Percentiles rank a stretch among this genome's conserved stretches.
These are phyloP conservation scores for Agroathelia rolfsii DNA, from an alignment of 1,284 basidiomycete genomes.

Conservation along the genomic window DNA sequence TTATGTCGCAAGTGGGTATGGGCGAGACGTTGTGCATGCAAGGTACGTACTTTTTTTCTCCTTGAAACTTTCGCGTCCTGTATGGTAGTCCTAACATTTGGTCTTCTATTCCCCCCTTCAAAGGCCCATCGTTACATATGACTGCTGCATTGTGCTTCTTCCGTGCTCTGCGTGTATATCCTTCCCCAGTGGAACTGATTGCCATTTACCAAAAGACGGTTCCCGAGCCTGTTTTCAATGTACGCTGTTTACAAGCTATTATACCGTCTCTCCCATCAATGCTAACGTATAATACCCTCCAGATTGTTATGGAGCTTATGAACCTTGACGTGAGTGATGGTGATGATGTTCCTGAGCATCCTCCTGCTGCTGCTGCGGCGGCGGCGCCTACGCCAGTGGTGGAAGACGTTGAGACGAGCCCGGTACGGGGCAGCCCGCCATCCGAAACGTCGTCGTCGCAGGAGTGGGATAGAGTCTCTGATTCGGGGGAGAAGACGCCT, in stretches of 20 bases:
- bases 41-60: slow-evolving; percentile 39
- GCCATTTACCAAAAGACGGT: slow-evolving; percentile 91
- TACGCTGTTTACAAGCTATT: slow-evolving; percentile 20
- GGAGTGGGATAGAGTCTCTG: slow-evolving; percentile 78
- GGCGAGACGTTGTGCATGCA: slow-evolving; percentile 79
- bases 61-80: too few species aligned
- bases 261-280: slow-evolving; percentile 3
- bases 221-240: slow-evolving; percentile 79
- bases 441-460: slow-evolving; percentile 78
- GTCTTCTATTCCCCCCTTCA: slow-evolving; percentile 5
- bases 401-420: slow-evolving; percentile 46
- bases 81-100: neutral
- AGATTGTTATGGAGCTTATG: slow-evolving; percentile 84
- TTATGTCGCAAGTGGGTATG: slow-evolving; percentile 81
- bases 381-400: slow-evolving; percentile 25
- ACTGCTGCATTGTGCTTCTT: slow-evolving; percentile 87
- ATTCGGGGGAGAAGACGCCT: slow-evolving; percentile 49
- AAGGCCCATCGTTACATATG: slow-evolving; percentile 71
- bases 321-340: slow-evolving; percentile 89
- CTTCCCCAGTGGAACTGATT: slow-evolving; percentile 84
- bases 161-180: slow-evolving; percentile 90
- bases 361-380: slow-evolving; percentile 39
- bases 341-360: slow-evolving; percentile 83
- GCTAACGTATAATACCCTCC: slow-evolving; percentile 7
- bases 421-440: slow-evolving; percentile 52